Base-by-base conservation (phyloP, 2,329 filamentous ascomycete species). In the Neoascochyta sp. region DNA sequence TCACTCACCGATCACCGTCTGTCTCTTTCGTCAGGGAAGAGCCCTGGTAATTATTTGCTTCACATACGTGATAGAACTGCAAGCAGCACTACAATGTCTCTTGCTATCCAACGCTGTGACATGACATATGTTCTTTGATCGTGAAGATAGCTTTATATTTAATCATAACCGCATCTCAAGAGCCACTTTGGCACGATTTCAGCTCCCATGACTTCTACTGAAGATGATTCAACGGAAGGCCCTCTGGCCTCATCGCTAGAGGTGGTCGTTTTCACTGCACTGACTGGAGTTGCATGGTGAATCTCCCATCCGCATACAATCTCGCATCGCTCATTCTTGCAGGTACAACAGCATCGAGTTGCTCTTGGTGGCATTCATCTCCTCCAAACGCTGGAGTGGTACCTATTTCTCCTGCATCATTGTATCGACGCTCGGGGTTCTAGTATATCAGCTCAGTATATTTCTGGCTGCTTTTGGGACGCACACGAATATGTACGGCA, bases 341-440 rank as follows among this genome's bases (percentile, higher is more conserved):
- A 29, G 28, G 23, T 32, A 32, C 17, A 32, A 32, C 16, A 12
- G 14, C 7, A 12, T 18, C 9, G 28, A 32, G 9, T 18, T 39
- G 2, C 21, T 39, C 5, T 17, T 22, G n/a, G 26, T 27, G 6
- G 32, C 31, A 5, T 27, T 31, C 11, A n/a, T 39, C 9, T 22
- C 27, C 2, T 39, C 34, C 27, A 18, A 33, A 16, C 11, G 22
- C 4, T 39, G 31, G 31, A 24, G 27, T 5, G 36, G 36, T 13
- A 24, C 20, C 9, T 39, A 39, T 23, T 36, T 36, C 15, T 32
- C 13, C 16, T 35, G 36, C 21, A 22, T 39, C 5, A 11, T 39
- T 5, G 22, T 32, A 11, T 24, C 36, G 7, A 27, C 32, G 4
- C 12, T 31, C 3, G 36, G 32, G 3, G 32, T 36, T 4, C 12